These are phyloP conservation scores for Paramecium pentaurelia DNA, from an alignment of 73 alveolate species.

Conservation along the genomic window DNA sequence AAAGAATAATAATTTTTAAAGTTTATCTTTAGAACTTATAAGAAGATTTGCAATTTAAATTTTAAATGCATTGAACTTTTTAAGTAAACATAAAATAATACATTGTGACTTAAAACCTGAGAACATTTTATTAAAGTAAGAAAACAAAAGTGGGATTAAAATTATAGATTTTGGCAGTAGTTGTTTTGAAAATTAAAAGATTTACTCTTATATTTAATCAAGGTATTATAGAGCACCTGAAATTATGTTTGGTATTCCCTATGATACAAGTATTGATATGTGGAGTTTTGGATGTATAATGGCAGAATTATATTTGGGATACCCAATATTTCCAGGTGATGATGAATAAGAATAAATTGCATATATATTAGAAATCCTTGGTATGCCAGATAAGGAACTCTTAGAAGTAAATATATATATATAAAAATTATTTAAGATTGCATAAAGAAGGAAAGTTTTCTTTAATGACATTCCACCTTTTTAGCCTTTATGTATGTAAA, in stretches of 20 bases:
- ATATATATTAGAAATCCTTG: constrained; percentile 82
- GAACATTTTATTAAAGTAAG: constrained; percentile 70
- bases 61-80: constrained; percentile 65
- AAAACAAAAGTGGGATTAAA: constrained; percentile 72
- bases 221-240: constrained; percentile 98
- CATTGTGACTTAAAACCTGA: constrained; percentile 92
- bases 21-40: constrained; percentile 69
- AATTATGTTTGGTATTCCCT: constrained; percentile 91
- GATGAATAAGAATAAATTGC: constrained; percentile 81
- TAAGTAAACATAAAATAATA: constrained; percentile 65
- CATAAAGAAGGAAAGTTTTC: constrained; percentile 56
- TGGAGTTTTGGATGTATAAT: constrained; percentile 97
- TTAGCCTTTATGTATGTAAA: constrained; percentile 66
- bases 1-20: constrained; percentile 75
- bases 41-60: constrained; percentile 77
- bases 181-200: constrained; percentile 74
- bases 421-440: not conserved
- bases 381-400: constrained; percentile 66
- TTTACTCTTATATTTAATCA: constrained; percentile 86
- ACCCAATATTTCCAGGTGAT: constrained; percentile 91
- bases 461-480: constrained; percentile 68
- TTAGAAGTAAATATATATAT: not conserved
- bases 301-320: constrained; percentile 90
- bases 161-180: constrained; percentile 83
- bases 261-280: constrained; percentile 92